A percentile compares a stretch with the other conserved stretches of the same genome.
Conservation (phyloP, 495 filamentous ascomycete species). For the Cetradonia linearis region DNA sequence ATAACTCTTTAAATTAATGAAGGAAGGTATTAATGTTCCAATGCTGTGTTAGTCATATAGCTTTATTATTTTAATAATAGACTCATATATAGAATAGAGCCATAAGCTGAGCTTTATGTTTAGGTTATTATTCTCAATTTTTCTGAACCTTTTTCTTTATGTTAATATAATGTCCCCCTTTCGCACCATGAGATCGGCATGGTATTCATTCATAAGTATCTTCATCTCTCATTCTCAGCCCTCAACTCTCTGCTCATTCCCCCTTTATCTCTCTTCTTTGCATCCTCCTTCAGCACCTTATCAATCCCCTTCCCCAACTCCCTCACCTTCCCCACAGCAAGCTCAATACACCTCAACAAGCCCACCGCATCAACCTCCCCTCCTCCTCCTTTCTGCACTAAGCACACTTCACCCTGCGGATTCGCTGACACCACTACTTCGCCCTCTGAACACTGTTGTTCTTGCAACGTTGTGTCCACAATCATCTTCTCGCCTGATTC, state of each 20-base stretch:
- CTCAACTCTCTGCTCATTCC: constrained; percentile 68
- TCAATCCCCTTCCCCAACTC: constrained; percentile 63
- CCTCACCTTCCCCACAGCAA: constrained; percentile 68
- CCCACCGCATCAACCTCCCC: constrained; percentile 65
- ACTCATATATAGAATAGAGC: too few species aligned
- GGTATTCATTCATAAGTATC: background rate
- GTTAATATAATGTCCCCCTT: too few species aligned
- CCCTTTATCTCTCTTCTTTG: constrained; percentile 59
- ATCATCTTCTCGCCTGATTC: constrained; percentile 46
- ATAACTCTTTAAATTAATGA: too few species aligned
- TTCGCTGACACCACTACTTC: constrained; percentile 82
- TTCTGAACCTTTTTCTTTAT: too few species aligned
- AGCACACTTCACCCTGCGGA: constrained; percentile 80
- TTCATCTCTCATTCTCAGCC: constrained; percentile 64
- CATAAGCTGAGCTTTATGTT: too few species aligned
- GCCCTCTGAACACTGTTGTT: constrained; percentile 79
- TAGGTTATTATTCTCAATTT: too few species aligned
- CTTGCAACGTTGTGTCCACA: constrained; percentile 66
- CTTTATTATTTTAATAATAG: too few species aligned
- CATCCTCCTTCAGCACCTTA: constrained; percentile 62
- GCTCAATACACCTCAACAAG: constrained; percentile 56
- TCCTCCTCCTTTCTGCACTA: constrained; percentile 80
- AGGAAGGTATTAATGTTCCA: too few species aligned
- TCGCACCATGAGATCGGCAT: too few species aligned
- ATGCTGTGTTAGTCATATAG: too few species aligned